Base-by-base conservation (phyloP, 331 rosid species). In the Spiraea crenata region DNA sequence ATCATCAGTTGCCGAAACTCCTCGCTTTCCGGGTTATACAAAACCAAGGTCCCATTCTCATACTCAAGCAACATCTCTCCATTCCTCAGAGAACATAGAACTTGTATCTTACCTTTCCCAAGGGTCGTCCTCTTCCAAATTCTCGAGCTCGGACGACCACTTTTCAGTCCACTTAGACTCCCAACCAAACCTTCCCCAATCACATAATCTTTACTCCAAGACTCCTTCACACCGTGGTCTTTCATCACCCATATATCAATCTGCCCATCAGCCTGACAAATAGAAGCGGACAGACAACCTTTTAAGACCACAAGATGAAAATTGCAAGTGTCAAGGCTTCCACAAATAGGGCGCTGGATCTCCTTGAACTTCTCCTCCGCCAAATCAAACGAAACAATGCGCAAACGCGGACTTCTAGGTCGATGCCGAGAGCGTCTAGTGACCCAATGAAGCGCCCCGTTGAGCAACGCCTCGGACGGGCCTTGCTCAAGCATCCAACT, bases 61-160 rank as follows among this genome's bases (percentile, higher is more conserved):
- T 25, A 56, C 16, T 56, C 60, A 7, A 10, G 7, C 39, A 56
- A 20, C 6, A 56, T 56, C 11, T 56, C 38, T 25, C 60, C 60
- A 56, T 56, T 56, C 60, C 16, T 56, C 39, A 56, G 3, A 25
- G 38, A 56, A 15, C 7, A 56, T 25, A 56, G 11, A 56, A 56
- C 60, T 14, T 56, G 60, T 56, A 56, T 56, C 9, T 11, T 20
- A 25, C 60, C 60, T 56, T 25, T 56, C 3, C 60, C 25, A 9
- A 56, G 60, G 19, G 60, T 56, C 25, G 60, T 35, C 15, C 8
- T 56, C 61, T 56, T 56, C 61, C 61, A 56, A 20, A 56, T 25
- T 5, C 61, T 56, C 25, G 61, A 56, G 61, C 61, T 56, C 10
- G 61, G 39, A 25, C 16, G 8, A 9, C 15, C 37, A 25, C 25